These are phyloP conservation scores for Wallacemonas rigidus DNA, from an alignment of 208 protist species.

Conservation along the genomic window DNA sequence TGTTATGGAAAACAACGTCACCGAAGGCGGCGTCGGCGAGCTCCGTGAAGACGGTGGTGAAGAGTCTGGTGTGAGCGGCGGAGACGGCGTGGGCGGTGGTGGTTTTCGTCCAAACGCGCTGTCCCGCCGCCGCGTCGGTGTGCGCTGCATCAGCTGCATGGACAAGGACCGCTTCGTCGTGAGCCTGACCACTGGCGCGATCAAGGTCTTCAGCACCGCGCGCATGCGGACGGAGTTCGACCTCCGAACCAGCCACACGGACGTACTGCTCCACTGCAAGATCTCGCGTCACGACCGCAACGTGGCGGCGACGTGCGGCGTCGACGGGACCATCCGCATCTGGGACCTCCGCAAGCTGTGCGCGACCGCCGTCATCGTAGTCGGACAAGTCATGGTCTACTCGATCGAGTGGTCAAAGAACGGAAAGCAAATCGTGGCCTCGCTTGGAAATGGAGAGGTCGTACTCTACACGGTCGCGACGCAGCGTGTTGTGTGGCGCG, in stretches of 20 bases:
- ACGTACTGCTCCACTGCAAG: slow-evolving; percentile 76
- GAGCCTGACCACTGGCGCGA: slow-evolving; percentile 63
- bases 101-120: no score
- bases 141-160: slow-evolving; percentile 41
- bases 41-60: slow-evolving; percentile 11
- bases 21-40: neutral
- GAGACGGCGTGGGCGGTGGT: neutral
- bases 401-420: slow-evolving; percentile 80
- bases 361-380: slow-evolving; percentile 51
- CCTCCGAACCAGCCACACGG: slow-evolving; percentile 71
- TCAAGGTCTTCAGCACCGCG: slow-evolving; percentile 77
- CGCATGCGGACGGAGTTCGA: slow-evolving; percentile 56
- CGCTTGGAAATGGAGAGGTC: slow-evolving; percentile 78
- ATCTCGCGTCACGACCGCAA: slow-evolving; percentile 82
- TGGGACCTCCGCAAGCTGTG: slow-evolving; percentile 75
- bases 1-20: slow-evolving; percentile 16
- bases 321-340: slow-evolving; percentile 86
- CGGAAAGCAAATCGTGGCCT: slow-evolving; percentile 75
- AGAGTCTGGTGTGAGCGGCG: neutral
- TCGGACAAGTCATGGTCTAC: slow-evolving; percentile 74
- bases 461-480: slow-evolving; percentile 71
- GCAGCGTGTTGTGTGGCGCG: slow-evolving; percentile 65
- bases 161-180: slow-evolving; percentile 62
- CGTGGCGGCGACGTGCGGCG: slow-evolving; percentile 70
- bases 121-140: slow-evolving; percentile 28